These are phyloP conservation scores for Corchorus olitorius DNA, from an alignment of 345 rosid species.

Conservation along the genomic window DNA sequence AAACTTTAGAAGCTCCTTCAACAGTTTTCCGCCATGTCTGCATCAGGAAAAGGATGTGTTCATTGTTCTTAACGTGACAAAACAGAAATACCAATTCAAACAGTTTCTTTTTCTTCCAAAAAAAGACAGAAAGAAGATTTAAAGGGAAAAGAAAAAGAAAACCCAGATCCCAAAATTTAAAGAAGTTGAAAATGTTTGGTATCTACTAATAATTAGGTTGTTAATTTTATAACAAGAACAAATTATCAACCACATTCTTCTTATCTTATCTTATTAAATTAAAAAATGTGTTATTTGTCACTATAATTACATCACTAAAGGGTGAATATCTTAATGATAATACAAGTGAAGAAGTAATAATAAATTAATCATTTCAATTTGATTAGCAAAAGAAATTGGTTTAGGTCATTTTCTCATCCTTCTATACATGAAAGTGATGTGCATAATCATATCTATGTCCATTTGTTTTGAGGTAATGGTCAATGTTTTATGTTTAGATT, in stretches of 20 bases:
- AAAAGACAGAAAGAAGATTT: background rate
- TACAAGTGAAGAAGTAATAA: too few relatives aligned
- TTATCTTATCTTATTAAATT: background rate
- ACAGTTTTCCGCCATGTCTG: conserved; percentile 91
- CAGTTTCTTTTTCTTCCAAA: background rate
- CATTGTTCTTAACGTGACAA: background rate
- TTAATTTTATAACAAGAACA: background rate
- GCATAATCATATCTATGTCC: background rate
- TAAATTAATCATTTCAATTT: background rate
- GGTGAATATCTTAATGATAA: too few relatives aligned
- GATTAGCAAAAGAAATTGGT: background rate
- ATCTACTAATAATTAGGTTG: background rate
- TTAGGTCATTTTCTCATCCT: background rate
- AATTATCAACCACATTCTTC: background rate
- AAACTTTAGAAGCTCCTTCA: conserved; percentile 75
- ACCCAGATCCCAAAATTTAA: background rate
- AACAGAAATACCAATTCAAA: background rate
- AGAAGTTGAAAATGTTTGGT: background rate
- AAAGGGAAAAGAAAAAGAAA: background rate
- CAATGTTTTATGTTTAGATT: background rate
- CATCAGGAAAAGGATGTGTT: background rate
- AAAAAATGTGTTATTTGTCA: background rate
- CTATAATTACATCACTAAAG: background rate
- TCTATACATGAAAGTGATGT: background rate
- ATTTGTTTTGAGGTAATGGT: background rate